These are phyloP conservation scores for Diaporthe citriasiana DNA, from an alignment of 2,329 filamentous ascomycete genomes.

Conservation along the genomic window DNA sequence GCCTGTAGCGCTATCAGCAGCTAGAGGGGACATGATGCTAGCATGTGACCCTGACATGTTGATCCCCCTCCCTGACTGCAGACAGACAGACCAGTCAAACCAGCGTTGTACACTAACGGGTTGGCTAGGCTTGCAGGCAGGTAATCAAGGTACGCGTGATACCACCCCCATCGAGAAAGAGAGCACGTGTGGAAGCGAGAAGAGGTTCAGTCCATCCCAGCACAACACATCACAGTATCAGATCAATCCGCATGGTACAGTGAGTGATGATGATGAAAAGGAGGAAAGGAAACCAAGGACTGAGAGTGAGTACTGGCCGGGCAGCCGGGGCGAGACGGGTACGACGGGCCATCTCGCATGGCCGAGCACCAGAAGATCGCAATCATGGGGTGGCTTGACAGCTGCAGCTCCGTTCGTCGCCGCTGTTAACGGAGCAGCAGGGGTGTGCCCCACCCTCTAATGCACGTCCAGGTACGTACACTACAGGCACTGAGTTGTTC, in stretches of 20 bases:
- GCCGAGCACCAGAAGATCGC: slow-evolving; percentile 26
- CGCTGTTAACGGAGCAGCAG: not conserved
- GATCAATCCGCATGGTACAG: not conserved
- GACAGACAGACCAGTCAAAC: not conserved
- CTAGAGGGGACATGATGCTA: slow-evolving; percentile 9
- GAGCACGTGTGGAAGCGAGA: not conserved
- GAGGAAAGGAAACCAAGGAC: not conserved
- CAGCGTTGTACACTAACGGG: not conserved
- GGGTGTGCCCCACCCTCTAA: slow-evolving; percentile 2
- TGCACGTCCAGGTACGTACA: slow-evolving; percentile 27
- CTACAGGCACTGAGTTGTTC: slow-evolving; percentile 9
- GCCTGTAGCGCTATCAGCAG: slow-evolving; percentile 11
- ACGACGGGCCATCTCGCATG: slow-evolving; percentile 3
- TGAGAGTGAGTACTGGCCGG: not conserved
- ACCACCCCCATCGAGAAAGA: not conserved
- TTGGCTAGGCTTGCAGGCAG: slow-evolving; percentile 6
- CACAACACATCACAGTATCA: not conserved
- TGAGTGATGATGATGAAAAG: not conserved
- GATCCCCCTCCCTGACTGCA: slow-evolving; percentile 5
- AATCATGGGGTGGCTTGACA: slow-evolving; percentile 30
- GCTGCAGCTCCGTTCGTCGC: slow-evolving; percentile 30
- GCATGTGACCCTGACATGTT: slow-evolving; percentile 16
- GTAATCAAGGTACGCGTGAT: slow-evolving; percentile 4
- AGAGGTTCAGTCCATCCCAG: not conserved
- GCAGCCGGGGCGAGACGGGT: not conserved